Percentiles rank a stretch among this genome's conserved stretches.
Conservation (phyloP, 495 filamentous ascomycete species). For the Penicillium roqueforti region DNA sequence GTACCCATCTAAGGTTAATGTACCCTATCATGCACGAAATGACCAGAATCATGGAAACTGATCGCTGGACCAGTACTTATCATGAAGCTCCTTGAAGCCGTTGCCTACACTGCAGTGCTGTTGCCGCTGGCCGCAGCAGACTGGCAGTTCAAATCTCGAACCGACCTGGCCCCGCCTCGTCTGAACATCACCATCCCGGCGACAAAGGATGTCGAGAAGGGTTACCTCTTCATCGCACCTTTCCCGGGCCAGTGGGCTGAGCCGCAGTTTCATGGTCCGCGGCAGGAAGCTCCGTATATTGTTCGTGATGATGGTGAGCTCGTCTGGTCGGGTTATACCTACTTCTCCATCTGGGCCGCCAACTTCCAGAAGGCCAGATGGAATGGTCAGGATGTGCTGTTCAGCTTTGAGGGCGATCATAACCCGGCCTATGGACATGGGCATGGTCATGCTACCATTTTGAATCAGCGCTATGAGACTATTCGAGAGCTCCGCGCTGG, state of each 20-base stretch:
- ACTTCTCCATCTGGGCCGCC: constrained; percentile 52
- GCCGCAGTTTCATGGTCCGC: constrained; percentile 44
- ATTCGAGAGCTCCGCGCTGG: constrained; percentile 50
- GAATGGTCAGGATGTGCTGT: constrained; percentile 50
- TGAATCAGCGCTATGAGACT: constrained; percentile 52
- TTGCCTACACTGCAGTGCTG: constrained; percentile 21
- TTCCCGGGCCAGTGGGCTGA: constrained; percentile 41
- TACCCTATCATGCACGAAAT: constrained; percentile 43
- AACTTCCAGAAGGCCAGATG: constrained; percentile 44
- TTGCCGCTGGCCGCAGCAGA: constrained; percentile 39
- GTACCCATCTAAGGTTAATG: constrained; percentile 53
- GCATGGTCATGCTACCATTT: constrained; percentile 47
- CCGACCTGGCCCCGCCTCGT: constrained; percentile 52
- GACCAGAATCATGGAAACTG: constrained; percentile 35
- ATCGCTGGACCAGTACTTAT: constrained; percentile 29
- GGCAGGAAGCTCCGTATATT: constrained; percentile 53
- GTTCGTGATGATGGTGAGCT: constrained; percentile 51
- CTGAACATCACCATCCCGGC: constrained; percentile 55
- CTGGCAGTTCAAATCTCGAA: constrained; percentile 54
- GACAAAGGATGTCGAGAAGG: constrained; percentile 43
- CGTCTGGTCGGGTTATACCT: constrained; percentile 53
- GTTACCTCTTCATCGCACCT: constrained; percentile 53
- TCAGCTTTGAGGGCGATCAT: constrained; percentile 52
- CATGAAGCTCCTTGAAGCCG: constrained; percentile 33
- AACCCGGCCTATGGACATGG: constrained; percentile 52